Evolutionary conservation across 2,329 filamentous ascomycete species (phyloP), one percentile per base, ranked within the genome.

Genomic region (Penicillium sp.): DNA sequence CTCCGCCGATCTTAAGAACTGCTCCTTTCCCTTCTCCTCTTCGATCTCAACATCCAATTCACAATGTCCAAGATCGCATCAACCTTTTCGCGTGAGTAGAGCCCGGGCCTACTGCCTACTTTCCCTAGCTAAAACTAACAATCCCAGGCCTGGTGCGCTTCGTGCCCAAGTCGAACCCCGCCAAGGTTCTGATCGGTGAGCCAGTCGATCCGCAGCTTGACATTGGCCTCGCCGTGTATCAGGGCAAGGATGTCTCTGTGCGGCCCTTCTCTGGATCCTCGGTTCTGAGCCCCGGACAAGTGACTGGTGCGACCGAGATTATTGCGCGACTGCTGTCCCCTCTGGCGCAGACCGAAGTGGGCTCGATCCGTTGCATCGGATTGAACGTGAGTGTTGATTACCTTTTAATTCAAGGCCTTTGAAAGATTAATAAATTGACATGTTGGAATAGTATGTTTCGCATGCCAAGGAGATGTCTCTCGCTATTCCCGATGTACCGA

Each of bases 141-240:
- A 6, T 26, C 30, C n/a, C 46, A 84, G 82, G 83, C 66, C 78
- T 86, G 51, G 81, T 85, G 58, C 81, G 83, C 46, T 85, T 86
- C 61, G 66, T 80, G 15, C 80, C 83, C 46, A 80, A 78, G 62
- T 78, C 76, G 4, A 76, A 80, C 41, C 66, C 73, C 30, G 68
- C 71, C 52, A 78, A 77, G 55, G 65, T 82, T 46, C 69, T 83
- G 41, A 80, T 85, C 59, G 83, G 83, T 27, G 78, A 86, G 60
- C 83, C 83, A 2, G 69, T 76, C 27, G 77, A 83, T 53, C 66
- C 73, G 18, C 66, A 75, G 8, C 55, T 84, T 26, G 83, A 87
- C 61, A 79, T 87, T 37, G 84, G 84, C 37, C 65, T 78, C 21
- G 83, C 83, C 13, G 67, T 85, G 23, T 78, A 78, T 55, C 77